Evolutionary conservation across 805 yeast species (phyloP).

Genomic region (Isabelozyma gotoi): DNA sequence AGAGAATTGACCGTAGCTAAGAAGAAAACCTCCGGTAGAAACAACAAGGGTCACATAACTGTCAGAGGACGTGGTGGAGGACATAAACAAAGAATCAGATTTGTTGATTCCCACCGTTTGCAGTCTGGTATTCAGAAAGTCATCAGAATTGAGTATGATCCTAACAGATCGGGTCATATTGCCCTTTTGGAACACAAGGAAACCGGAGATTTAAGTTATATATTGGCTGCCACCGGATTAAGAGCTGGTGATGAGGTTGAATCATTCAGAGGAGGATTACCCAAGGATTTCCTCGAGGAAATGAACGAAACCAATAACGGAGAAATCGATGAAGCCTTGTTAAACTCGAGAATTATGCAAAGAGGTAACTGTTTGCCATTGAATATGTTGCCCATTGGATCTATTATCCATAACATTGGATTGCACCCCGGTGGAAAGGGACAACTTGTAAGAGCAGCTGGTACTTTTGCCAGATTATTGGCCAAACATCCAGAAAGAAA

Average conservation of each 20-base stretch:
- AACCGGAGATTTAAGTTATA: constrained; percentile 68
- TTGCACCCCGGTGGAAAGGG: constrained; percentile 71
- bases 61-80: constrained; percentile 98
- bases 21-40: constrained; percentile 81
- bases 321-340: constrained; percentile 84
- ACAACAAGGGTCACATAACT: constrained; percentile 82
- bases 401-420: constrained; percentile 86
- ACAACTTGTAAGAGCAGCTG: constrained; percentile 90
- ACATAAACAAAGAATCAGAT: constrained; percentile 81
- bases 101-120: constrained; percentile 72
- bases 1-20: constrained; percentile 71
- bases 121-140: constrained; percentile 76
- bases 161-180: constrained; percentile 89
- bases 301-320: constrained; percentile 71
- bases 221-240: constrained; percentile 88
- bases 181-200: constrained; percentile 72
- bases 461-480: constrained; percentile 85
- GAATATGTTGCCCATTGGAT: constrained; percentile 91
- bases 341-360: constrained; percentile 82
- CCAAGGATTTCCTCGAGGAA: constrained; percentile 66
- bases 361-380: constrained; percentile 95
- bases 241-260: constrained; percentile 92
- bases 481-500: constrained; percentile 71
- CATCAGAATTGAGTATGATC: constrained; percentile 90
- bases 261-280: constrained; percentile 86